Evolutionary conservation across 1,284 basidiomycete species (phyloP).

Genomic region (Paramarasmius palmivorus): DNA sequence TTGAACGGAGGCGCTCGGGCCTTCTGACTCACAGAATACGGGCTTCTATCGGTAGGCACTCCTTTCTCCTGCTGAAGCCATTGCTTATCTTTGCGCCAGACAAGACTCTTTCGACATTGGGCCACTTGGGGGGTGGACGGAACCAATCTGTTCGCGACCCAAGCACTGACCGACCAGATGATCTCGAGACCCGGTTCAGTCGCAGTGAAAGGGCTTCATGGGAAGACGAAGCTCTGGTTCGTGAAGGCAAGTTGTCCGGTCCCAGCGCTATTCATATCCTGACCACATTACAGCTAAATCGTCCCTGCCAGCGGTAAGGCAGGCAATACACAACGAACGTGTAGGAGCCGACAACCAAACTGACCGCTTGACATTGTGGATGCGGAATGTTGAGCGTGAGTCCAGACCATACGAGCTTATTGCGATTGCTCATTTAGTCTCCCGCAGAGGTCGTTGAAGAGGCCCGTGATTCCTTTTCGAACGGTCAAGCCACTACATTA

Average conservation of each 20-base stretch:
- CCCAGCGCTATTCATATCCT: constrained; percentile 4
- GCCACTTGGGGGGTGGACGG: constrained; percentile 31
- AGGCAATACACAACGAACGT: constrained; percentile 51
- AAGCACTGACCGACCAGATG: constrained; percentile 47
- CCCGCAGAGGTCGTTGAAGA: constrained; percentile 72
- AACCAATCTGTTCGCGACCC: neutral
- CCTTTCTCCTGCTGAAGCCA: neutral
- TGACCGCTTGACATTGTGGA: constrained; percentile 76
- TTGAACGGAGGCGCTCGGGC: neutral
- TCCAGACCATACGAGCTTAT: constrained; percentile 15
- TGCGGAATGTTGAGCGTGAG: constrained; percentile 77
- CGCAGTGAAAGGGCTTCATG: constrained; percentile 41
- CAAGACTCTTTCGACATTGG: constrained; percentile 47
- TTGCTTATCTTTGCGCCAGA: constrained; percentile 28
- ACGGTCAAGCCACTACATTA: constrained; percentile 47
- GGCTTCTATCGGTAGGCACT: constrained; percentile 63
- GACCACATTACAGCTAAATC: constrained; percentile 34
- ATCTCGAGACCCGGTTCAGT: constrained; percentile 28
- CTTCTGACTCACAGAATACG: constrained; percentile 65
- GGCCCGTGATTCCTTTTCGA: constrained; percentile 67
- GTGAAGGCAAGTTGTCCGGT: no score
- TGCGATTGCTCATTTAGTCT: constrained; percentile 15
- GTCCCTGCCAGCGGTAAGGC: constrained; percentile 49
- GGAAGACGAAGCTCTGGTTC: constrained; percentile 46
- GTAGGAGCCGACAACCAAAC: constrained; percentile 52